Conservation (phyloP, 176 grass and related monocot genomes). For the Oryza punctata region DNA sequence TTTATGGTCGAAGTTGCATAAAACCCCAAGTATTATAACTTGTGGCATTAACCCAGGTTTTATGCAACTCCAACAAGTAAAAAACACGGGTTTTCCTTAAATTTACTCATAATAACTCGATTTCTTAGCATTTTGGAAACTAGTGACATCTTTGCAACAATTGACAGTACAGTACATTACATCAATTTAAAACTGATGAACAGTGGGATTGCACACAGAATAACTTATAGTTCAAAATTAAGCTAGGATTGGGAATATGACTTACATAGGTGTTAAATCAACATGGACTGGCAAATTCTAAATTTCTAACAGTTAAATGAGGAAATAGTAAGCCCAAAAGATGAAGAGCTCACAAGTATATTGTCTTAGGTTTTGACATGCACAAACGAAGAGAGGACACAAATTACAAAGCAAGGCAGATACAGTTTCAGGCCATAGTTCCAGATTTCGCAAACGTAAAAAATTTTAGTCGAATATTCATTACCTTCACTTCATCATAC, state of each 20-base stretch:
- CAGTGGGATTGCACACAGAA: not conserved
- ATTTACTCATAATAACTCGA: not conserved
- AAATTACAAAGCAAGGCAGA: not conserved
- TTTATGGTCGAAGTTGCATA: not conserved
- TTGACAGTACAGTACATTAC: not conserved
- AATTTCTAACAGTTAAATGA: conserved; percentile 1
- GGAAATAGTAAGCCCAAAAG: not conserved
- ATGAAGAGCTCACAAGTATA: not conserved
- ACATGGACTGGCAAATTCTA: not conserved
- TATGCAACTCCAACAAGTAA: not conserved
- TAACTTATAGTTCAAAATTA: conserved; percentile 15
- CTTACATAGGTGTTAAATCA: conserved; percentile 23
- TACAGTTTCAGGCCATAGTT: conserved; percentile 20
- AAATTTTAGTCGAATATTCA: conserved; percentile 30
- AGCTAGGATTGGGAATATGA: conserved; percentile 1
- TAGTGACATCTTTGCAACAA: not conserved
- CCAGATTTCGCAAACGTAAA: conserved; percentile 3
- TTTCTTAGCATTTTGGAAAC: conserved; percentile 21
- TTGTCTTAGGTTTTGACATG: not conserved
- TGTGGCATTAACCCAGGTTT: not conserved
- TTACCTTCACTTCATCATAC: conserved; percentile 96
- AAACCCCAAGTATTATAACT: not conserved
- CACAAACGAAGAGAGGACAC: not conserved
- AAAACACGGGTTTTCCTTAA: not conserved
- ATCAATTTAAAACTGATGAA: not conserved